Conservation (phyloP, 305 asterid genomes). For the Fraxinus sp. region DNA sequence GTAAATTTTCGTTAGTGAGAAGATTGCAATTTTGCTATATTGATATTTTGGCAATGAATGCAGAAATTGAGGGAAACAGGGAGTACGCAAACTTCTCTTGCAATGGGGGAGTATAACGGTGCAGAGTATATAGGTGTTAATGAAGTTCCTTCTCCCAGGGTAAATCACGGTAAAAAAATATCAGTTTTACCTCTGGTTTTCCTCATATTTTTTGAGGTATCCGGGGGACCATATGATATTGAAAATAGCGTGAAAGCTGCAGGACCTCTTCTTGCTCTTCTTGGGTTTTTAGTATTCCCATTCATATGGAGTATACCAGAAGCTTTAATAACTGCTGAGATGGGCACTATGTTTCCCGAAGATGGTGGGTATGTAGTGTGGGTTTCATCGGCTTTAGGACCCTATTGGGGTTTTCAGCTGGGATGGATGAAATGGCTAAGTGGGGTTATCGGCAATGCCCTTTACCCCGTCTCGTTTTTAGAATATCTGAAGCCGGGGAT, state of each 20-base stretch:
- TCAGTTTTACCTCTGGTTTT: constrained; percentile 68
- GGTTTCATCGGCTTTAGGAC: constrained; percentile 86
- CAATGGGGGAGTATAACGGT: constrained; percentile 36
- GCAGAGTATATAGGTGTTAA: constrained; percentile 42
- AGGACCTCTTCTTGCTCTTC: constrained; percentile 74
- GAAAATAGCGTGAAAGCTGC: constrained; percentile 79
- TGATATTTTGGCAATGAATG: constrained; percentile 22
- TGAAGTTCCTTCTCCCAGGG: constrained; percentile 35
- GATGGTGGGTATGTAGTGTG: constrained; percentile 85
- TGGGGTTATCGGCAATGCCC: constrained; percentile 82
- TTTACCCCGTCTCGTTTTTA: constrained; percentile 71
- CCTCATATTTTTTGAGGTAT: constrained; percentile 82
- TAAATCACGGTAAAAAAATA: constrained; percentile 42
- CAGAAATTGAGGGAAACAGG: constrained; percentile 42
- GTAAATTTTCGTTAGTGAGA: not conserved
- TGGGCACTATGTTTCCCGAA: constrained; percentile 91
- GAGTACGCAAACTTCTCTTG: constrained; percentile 28
- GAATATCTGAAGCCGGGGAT: constrained; percentile 69
- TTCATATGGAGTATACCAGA: constrained; percentile 84
- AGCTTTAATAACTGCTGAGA: constrained; percentile 79
- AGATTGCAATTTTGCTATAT: not conserved
- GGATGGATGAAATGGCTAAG: constrained; percentile 93
- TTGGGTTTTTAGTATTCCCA: constrained; percentile 68
- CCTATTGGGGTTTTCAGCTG: constrained; percentile 80
- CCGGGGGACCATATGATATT: constrained; percentile 87